phyloP scores from a whole-genome alignment of 257 asterid species.

The Solanum lignicaule region DNA sequence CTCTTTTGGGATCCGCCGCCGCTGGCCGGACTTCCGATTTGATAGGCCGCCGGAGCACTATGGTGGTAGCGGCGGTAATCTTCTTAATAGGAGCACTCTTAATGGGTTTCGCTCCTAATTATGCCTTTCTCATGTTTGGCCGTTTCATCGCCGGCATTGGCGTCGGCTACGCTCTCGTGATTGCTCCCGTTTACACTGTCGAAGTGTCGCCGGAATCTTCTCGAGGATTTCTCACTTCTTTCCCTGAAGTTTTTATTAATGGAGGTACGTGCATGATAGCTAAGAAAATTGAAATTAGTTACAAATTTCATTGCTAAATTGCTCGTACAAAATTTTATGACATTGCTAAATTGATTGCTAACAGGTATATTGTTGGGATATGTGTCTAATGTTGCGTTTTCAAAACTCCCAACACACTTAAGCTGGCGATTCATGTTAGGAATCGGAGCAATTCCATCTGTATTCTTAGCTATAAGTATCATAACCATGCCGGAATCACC shows the following conservation, averaged over 20 bases:
- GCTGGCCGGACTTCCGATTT: slow-evolving; percentile 27
- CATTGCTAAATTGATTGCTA: too few species aligned
- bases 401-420: too few species aligned
- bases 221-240: slow-evolving; percentile 13
- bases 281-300: too few species aligned
- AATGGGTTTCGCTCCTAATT: slow-evolving; percentile 27
- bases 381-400: too few species aligned
- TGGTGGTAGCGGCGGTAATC: slow-evolving; percentile 9
- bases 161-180: slow-evolving; percentile 17
- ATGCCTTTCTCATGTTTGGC: slow-evolving; percentile 24
- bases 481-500: too few species aligned
- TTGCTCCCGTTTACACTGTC: background rate
- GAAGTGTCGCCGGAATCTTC: too few species aligned
- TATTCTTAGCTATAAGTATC: too few species aligned
- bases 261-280: background rate
- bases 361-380: too few species aligned
- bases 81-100: slow-evolving; percentile 18
- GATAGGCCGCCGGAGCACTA: slow-evolving; percentile 26
- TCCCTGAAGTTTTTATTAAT: slow-evolving; percentile 25
- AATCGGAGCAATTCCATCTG: too few species aligned
- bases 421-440: too few species aligned
- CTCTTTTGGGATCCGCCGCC: slow-evolving; percentile 15
- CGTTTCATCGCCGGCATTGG: slow-evolving; percentile 26
- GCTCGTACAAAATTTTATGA: too few species aligned
- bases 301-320: too few species aligned